Evolutionary conservation across 2,329 filamentous ascomycete genomes (phyloP).

Genomic region (Penicillium sp.): DNA sequence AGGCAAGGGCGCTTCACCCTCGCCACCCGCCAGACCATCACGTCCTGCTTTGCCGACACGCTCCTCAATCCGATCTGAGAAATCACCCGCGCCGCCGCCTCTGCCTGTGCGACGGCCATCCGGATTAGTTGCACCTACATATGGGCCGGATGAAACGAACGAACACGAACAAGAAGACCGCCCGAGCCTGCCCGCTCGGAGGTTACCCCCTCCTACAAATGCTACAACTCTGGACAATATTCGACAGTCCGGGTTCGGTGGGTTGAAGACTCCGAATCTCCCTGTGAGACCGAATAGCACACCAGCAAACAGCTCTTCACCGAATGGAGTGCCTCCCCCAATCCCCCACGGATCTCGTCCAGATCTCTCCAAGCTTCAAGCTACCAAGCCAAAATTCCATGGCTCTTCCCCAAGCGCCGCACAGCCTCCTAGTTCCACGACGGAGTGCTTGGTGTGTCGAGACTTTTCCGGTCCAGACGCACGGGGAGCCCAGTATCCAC

Average conservation of each 20-base stretch:
- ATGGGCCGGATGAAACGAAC: slow-evolving; percentile 6
- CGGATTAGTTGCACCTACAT: slow-evolving; percentile 14
- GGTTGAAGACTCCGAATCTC: slow-evolving; percentile 36
- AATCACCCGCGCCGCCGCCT: slow-evolving; percentile 4
- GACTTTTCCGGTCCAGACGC: slow-evolving; percentile 82
- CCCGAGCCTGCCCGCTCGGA: slow-evolving; percentile 26
- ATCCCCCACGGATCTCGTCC: slow-evolving; percentile 57
- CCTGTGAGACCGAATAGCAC: slow-evolving; percentile 17
- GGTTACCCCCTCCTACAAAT: slow-evolving; percentile 36
- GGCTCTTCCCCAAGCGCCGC: slow-evolving; percentile 19
- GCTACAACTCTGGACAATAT: slow-evolving; percentile 34
- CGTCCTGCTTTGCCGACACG: slow-evolving; percentile 24
- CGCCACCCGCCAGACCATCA: slow-evolving; percentile 8
- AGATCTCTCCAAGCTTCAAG: slow-evolving; percentile 58
- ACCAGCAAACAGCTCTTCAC: slow-evolving; percentile 12
- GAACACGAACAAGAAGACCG: slow-evolving; percentile 12
- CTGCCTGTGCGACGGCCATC: slow-evolving; percentile 29
- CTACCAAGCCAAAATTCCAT: slow-evolving; percentile 49
- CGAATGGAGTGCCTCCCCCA: slow-evolving; percentile 44
- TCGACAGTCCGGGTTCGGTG: slow-evolving; percentile 49
- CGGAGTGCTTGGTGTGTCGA: slow-evolving; percentile 74
- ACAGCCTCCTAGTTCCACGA: slow-evolving; percentile 17
- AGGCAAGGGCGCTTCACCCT: slow-evolving; percentile 11
- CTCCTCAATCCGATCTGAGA: slow-evolving; percentile 11
- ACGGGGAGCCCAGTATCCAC: slow-evolving; percentile 75